Conservation (phyloP, 2,329 filamentous ascomycete species). For the Colletotrichum sp. region DNA sequence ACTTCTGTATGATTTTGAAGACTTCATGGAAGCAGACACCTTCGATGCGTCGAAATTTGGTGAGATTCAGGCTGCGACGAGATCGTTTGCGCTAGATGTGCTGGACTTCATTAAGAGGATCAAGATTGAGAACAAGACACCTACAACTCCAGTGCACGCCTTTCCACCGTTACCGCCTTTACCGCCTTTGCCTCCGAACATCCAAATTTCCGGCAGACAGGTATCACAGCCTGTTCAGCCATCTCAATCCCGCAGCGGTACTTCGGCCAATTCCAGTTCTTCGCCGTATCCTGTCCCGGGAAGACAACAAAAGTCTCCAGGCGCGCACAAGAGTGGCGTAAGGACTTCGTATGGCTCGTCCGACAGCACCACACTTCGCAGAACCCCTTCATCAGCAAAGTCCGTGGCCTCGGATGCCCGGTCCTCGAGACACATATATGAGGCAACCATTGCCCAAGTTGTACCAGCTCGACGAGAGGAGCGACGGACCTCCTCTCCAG, state of each 20-base stretch:
- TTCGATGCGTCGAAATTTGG: constrained; percentile 40
- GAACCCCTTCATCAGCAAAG: not conserved
- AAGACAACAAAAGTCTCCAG: not conserved
- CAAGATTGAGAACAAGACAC: constrained; percentile 6
- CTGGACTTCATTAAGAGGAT: constrained; percentile 38
- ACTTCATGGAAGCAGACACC: constrained; percentile 41
- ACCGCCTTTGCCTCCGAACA: not conserved
- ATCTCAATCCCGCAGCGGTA: not conserved
- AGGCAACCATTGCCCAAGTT: not conserved
- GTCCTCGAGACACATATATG: not conserved
- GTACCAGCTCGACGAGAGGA: not conserved
- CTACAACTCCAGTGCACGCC: not conserved
- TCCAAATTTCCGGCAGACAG: not conserved
- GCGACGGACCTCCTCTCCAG: not conserved
- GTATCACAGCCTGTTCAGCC: not conserved
- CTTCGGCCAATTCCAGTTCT: not conserved
- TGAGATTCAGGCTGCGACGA: constrained; percentile 42
- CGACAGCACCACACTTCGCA: not conserved
- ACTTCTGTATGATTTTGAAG: constrained; percentile 48
- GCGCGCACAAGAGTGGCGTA: not conserved
- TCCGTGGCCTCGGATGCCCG: not conserved
- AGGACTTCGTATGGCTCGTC: not conserved
- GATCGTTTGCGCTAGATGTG: constrained; percentile 42
- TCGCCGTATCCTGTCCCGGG: not conserved
- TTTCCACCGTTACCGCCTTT: constrained; percentile 18